A percentile compares a stretch with the other conserved stretches of the same genome.
Conservation (phyloP, 2,329 filamentous ascomycete species). For the Mariannaea elegans region DNA sequence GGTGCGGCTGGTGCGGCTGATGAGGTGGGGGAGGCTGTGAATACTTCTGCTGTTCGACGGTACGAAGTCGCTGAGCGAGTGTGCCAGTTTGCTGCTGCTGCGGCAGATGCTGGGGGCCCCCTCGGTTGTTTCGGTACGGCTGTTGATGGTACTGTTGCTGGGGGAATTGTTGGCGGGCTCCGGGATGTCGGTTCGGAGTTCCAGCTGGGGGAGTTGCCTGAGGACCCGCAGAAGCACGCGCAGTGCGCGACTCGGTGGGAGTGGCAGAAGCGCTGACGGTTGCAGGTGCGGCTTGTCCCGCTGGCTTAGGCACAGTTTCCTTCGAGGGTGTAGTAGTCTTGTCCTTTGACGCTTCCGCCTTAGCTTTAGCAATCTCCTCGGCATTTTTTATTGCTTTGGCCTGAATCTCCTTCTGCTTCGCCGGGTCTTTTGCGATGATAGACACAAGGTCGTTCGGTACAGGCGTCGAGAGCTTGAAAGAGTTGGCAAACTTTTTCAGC, state of each 20-base stretch:
- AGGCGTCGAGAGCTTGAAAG: conserved; percentile 92
- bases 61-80: conserved; percentile 61
- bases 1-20: conserved; percentile 54
- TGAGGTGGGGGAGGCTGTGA: conserved; percentile 53
- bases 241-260: conserved; percentile 40
- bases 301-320: conserved; percentile 53
- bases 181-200: conserved; percentile 55
- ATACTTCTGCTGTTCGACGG: conserved; percentile 61
- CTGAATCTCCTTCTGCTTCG: conserved; percentile 92
- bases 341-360: conserved; percentile 58
- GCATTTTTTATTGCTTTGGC: conserved; percentile 84
- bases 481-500: conserved; percentile 91
- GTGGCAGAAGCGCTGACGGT: conserved; percentile 27
- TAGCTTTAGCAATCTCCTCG: conserved; percentile 68
- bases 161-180: conserved; percentile 58
- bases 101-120: conserved; percentile 53
- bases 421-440: conserved; percentile 96
- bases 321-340: conserved; percentile 53
- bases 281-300: conserved; percentile 35
- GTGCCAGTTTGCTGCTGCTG: conserved; percentile 54
- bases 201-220: conserved; percentile 40
- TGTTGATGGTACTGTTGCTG: conserved; percentile 57
- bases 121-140: conserved; percentile 59
- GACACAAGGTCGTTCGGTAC: conserved; percentile 91
- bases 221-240: conserved; percentile 47